phyloP scores from a whole-genome alignment of 2,329 filamentous ascomycete species.

The Aspergillus terreus region DNA sequence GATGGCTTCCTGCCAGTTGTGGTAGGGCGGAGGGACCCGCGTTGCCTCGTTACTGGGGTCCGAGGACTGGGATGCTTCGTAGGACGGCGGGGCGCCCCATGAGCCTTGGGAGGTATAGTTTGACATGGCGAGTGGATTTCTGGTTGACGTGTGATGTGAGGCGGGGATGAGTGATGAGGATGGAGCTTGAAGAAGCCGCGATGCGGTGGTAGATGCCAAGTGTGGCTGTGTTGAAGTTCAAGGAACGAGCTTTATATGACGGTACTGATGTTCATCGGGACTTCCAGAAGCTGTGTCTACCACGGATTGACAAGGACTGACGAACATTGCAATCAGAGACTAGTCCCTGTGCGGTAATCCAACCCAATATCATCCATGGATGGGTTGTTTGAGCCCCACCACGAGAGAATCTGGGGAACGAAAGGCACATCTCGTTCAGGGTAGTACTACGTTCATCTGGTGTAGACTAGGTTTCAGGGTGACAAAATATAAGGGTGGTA shows the following conservation, averaged over 20 bases:
- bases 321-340: too few relatives aligned
- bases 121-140: neutral
- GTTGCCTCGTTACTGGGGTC: constrained; percentile 4
- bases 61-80: constrained; percentile 14
- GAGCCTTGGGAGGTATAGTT: neutral
- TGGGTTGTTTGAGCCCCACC: too few relatives aligned
- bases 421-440: too few relatives aligned
- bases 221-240: constrained; percentile 4
- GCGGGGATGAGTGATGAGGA: neutral
- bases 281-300: too few relatives aligned
- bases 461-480: too few relatives aligned
- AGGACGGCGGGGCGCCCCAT: constrained; percentile 17
- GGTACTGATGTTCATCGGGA: too few relatives aligned
- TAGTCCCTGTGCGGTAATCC: too few relatives aligned
- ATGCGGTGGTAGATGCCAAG: constrained; percentile 1
- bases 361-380: too few relatives aligned
- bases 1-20: constrained; percentile 58
- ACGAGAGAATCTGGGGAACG: too few relatives aligned
- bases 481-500: too few relatives aligned
- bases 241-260: neutral
- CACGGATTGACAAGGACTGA: too few relatives aligned
- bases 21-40: constrained; percentile 52
- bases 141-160: neutral
- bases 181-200: neutral
- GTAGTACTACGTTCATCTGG: too few relatives aligned